Conservation (phyloP, 768 basidiomycete species). For the Auricularia auricula-judae region DNA sequence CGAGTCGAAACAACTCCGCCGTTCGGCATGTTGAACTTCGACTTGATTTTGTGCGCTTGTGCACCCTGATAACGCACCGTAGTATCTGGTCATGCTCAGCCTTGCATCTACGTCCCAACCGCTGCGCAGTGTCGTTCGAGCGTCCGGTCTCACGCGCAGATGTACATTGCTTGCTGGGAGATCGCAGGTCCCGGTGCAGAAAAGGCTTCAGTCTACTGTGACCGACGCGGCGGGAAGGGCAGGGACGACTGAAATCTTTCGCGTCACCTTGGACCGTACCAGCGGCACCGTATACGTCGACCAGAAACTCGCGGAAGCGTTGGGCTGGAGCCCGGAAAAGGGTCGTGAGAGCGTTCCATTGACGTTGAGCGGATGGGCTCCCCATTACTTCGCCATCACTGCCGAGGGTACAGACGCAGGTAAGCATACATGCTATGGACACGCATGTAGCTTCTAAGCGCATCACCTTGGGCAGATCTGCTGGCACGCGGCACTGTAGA, state of each 20-base stretch:
- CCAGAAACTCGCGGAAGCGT: conserved; percentile 11
- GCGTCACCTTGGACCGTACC: conserved; percentile 43
- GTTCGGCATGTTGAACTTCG: too few species aligned
- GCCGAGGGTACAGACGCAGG: conserved; percentile 12
- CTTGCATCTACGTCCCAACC: too few species aligned
- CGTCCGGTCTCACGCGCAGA: too few species aligned
- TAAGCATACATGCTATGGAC: background rate
- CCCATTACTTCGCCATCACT: conserved; percentile 14
- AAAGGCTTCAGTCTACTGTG: background rate
- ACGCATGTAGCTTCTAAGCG: background rate
- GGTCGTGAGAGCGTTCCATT: conserved; percentile 3
- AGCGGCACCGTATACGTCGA: conserved; percentile 28
- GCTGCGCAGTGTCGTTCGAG: too few species aligned
- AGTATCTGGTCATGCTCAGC: too few species aligned
- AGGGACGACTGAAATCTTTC: conserved; percentile 23
- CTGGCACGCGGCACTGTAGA: background rate
- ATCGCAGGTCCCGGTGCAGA: background rate
- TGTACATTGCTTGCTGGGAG: too few species aligned
- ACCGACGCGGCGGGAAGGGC: background rate
- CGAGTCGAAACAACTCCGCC: too few species aligned
- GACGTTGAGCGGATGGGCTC: conserved; percentile 11
- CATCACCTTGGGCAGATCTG: background rate
- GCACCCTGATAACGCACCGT: too few species aligned
- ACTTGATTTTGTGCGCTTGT: too few species aligned
- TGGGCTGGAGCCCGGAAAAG: conserved; percentile 9